phyloP scores from a whole-genome alignment of 441 rosid species.

The Pelargonium cotyledonis region DNA sequence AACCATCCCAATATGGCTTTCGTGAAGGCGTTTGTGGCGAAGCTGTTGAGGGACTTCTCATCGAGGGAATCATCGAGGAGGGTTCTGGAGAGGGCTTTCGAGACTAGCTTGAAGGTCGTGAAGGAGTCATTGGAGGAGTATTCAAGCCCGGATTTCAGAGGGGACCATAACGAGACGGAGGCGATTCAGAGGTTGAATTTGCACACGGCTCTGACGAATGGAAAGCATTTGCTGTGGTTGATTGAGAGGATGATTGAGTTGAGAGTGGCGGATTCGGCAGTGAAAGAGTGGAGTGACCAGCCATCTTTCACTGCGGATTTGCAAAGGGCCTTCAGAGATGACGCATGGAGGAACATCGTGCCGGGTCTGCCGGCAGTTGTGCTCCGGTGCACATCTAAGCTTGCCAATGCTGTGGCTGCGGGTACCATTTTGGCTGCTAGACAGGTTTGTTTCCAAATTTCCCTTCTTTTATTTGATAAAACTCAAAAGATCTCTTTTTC shows the following conservation, averaged over 20 bases:
- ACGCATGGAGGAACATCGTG: constrained; percentile 60
- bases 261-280: constrained; percentile 58
- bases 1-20: constrained; percentile 49
- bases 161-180: constrained; percentile 65
- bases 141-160: constrained; percentile 65
- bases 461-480: no score
- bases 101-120: constrained; percentile 46
- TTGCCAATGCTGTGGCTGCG: constrained; percentile 56
- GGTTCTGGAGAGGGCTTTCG: constrained; percentile 51
- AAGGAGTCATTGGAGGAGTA: constrained; percentile 63
- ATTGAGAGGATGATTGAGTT: constrained; percentile 79
- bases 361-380: constrained; percentile 58
- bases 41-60: constrained; percentile 50
- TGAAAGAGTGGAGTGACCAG: constrained; percentile 70
- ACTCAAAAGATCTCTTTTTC: no score
- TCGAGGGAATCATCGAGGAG: constrained; percentile 44
- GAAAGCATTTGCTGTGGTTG: constrained; percentile 60
- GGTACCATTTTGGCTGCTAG: constrained; percentile 56
- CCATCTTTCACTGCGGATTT: constrained; percentile 47
- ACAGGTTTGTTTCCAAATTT: constrained; percentile 32
- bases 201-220: constrained; percentile 58
- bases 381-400: constrained; percentile 51
- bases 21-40: constrained; percentile 60
- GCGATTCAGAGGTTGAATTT: constrained; percentile 62
- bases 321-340: constrained; percentile 58